These are phyloP conservation scores for Letharia columbiana DNA, from an alignment of 495 filamentous ascomycete genomes.

Conservation along the genomic window DNA sequence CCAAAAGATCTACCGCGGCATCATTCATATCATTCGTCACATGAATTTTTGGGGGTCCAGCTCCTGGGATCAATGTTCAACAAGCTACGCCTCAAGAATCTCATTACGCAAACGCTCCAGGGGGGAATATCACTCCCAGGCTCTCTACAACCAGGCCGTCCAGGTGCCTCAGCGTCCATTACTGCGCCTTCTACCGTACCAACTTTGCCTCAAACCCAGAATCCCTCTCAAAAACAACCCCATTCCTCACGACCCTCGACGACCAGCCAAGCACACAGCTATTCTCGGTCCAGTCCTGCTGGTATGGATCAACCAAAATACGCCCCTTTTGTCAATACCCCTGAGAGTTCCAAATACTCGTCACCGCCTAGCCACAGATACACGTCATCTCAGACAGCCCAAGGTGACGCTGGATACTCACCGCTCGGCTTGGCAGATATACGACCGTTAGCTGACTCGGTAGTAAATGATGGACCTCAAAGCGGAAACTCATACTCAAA, in stretches of 20 bases:
- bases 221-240: slow-evolving; percentile 49
- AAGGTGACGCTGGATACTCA: slow-evolving; percentile 69
- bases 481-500: slow-evolving; percentile 33
- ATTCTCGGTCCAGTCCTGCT: slow-evolving; percentile 79
- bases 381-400: slow-evolving; percentile 52
- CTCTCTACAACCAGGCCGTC: slow-evolving; percentile 63
- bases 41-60: slow-evolving; percentile 41
- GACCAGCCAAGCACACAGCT: slow-evolving; percentile 56
- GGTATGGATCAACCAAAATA: slow-evolving; percentile 66
- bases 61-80: slow-evolving; percentile 61
- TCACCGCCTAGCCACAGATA: slow-evolving; percentile 59
- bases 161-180: slow-evolving; percentile 58
- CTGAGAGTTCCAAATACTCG: slow-evolving; percentile 59
- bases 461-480: slow-evolving; percentile 50
- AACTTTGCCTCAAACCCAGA: slow-evolving; percentile 56
- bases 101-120: slow-evolving; percentile 42
- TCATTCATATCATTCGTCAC: slow-evolving; percentile 42
- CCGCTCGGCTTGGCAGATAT: slow-evolving; percentile 89
- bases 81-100: slow-evolving; percentile 50
- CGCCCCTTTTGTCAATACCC: slow-evolving; percentile 58
- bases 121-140: slow-evolving; percentile 48
- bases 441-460: slow-evolving; percentile 66
- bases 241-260: slow-evolving; percentile 57
- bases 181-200: slow-evolving; percentile 62
- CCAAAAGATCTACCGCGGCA: slow-evolving; percentile 40